Evolutionary conservation across 805 yeast species (phyloP).

Genomic region (Candida ascalaphidarum): DNA sequence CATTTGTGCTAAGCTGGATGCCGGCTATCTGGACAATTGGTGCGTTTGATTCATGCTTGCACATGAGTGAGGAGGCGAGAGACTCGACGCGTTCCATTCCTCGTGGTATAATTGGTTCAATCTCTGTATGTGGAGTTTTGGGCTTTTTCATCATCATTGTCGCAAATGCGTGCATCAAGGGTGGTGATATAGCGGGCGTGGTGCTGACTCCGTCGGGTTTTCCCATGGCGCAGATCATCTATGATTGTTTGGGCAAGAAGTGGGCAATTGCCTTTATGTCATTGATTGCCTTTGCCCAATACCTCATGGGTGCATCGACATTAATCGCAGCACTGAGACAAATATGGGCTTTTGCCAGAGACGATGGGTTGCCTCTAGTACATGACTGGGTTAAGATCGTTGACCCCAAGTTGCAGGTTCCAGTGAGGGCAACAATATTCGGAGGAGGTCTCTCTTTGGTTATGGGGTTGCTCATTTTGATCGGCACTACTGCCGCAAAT

Average conservation of each 20-base stretch:
- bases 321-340: slow-evolving; percentile 62
- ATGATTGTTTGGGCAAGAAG: slow-evolving; percentile 51
- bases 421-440: slow-evolving; percentile 54
- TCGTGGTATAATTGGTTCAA: slow-evolving; percentile 53
- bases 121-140: slow-evolving; percentile 45
- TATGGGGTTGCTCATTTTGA: slow-evolving; percentile 51
- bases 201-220: slow-evolving; percentile 32
- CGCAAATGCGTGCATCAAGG: slow-evolving; percentile 46
- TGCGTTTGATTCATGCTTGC: slow-evolving; percentile 64
- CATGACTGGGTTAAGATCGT: slow-evolving; percentile 45
- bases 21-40: slow-evolving; percentile 73
- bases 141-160: slow-evolving; percentile 52
- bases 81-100: slow-evolving; percentile 60
- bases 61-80: slow-evolving; percentile 63
- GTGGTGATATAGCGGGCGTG: slow-evolving; percentile 20
- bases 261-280: slow-evolving; percentile 63
- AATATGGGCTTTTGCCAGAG: slow-evolving; percentile 71
- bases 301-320: slow-evolving; percentile 57
- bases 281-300: slow-evolving; percentile 50
- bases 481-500: slow-evolving; percentile 51
- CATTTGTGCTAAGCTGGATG: slow-evolving; percentile 45
- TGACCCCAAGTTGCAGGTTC: slow-evolving; percentile 48
- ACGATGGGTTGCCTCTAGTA: slow-evolving; percentile 63
- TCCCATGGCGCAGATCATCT: slow-evolving; percentile 58
- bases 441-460: slow-evolving; percentile 41